These are phyloP conservation scores for Lipomyces yamadae DNA, from an alignment of 805 yeast genomes.

Conservation along the genomic window DNA sequence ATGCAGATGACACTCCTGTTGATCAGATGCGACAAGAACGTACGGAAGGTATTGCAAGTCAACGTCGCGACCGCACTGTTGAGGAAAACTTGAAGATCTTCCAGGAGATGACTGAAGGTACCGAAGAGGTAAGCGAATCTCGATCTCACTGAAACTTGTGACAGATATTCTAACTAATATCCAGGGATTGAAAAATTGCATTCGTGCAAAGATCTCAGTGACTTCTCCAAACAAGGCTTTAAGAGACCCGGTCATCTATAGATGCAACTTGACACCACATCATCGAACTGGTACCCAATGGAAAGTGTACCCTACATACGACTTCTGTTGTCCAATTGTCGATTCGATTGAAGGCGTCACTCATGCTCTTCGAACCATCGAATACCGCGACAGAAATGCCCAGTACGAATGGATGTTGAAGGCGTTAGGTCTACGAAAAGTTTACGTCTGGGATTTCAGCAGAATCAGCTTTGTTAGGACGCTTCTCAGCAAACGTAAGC, in stretches of 20 bases:
- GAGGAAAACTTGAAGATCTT: constrained; percentile 90
- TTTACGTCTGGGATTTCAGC: constrained; percentile 97
- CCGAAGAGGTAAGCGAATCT: constrained; percentile 58
- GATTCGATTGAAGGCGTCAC: constrained; percentile 97
- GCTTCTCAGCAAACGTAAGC: constrained; percentile 91
- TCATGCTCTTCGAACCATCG: constrained; percentile 96
- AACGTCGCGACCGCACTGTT: constrained; percentile 87
- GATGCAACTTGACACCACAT: constrained; percentile 97
- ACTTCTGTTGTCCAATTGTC: constrained; percentile 97
- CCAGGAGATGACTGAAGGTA: constrained; percentile 91
- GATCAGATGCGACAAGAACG: constrained; percentile 98
- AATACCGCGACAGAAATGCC: constrained; percentile 97
- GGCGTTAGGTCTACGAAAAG: constrained; percentile 82
- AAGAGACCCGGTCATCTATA: constrained; percentile 97
- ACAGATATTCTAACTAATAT: background rate
- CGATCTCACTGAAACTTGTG: background rate
- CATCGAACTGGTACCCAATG: constrained; percentile 92
- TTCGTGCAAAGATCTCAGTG: constrained; percentile 96
- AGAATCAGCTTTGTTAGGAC: constrained; percentile 97
- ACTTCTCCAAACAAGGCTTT: constrained; percentile 90
- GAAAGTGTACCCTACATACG: constrained; percentile 98
- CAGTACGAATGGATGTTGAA: constrained; percentile 96
- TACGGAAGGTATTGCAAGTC: constrained; percentile 93
- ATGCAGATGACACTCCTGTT: constrained; percentile 94
- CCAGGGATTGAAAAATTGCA: constrained; percentile 81